phyloP scores from a whole-genome alignment of 106 monocot species.

The Dactylorhiza incarnata region DNA sequence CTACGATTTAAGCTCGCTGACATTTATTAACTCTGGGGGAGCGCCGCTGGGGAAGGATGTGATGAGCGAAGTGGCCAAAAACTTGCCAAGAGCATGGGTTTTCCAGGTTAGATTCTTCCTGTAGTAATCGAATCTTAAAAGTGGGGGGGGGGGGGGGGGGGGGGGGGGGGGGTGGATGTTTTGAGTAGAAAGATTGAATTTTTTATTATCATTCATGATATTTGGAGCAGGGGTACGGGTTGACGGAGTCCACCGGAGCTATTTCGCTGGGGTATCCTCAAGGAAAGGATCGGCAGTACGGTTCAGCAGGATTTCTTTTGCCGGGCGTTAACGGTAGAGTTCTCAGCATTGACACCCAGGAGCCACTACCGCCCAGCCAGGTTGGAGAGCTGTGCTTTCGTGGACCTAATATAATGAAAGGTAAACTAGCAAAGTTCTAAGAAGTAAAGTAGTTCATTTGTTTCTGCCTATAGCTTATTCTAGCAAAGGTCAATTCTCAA shows the following conservation, averaged over 20 bases:
- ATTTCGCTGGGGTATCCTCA: conserved; percentile 42
- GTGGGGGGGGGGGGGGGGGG: no score
- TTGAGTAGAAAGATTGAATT: no score
- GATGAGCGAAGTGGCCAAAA: conserved; percentile 26
- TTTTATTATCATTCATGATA: no score
- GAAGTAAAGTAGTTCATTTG: neutral
- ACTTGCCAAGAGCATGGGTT: conserved; percentile 28
- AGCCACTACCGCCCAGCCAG: conserved; percentile 67
- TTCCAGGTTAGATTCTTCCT: conserved; percentile 29
- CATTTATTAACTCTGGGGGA: conserved; percentile 45
- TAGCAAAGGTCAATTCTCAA: neutral
- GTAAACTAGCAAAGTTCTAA: conserved; percentile 15
- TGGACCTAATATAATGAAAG: conserved; percentile 88
- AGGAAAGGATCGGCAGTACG: conserved; percentile 27
- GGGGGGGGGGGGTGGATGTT: no score
- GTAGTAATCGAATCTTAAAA: no score
- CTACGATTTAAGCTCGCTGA: conserved; percentile 65
- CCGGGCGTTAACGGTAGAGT: conserved; percentile 64
- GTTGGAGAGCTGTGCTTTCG: conserved; percentile 76
- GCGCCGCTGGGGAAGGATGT: conserved; percentile 40
- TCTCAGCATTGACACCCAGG: conserved; percentile 31
- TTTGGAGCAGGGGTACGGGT: conserved; percentile 63
- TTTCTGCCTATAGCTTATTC: no score
- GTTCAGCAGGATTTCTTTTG: conserved; percentile 44
- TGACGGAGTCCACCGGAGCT: conserved; percentile 76